These are phyloP conservation scores for Penicillium sp. DNA, from an alignment of 2,329 filamentous ascomycete species.

Conservation along the genomic window DNA sequence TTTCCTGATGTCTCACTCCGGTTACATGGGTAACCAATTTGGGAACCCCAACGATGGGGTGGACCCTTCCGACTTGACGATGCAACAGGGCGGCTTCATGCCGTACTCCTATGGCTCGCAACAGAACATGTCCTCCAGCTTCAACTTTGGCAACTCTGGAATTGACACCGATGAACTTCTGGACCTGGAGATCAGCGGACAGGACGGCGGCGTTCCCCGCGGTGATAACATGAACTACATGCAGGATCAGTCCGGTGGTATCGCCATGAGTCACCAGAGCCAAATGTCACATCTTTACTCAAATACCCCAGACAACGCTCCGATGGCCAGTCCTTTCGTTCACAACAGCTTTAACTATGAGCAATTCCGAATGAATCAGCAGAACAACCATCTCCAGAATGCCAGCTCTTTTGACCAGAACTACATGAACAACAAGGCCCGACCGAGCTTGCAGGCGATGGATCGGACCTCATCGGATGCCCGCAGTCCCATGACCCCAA, in stretches of 20 bases:
- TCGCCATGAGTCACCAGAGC: conserved; percentile 63
- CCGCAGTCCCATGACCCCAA: conserved; percentile 79
- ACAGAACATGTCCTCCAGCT: conserved; percentile 67
- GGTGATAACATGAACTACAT: conserved; percentile 38
- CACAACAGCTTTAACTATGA: conserved; percentile 70
- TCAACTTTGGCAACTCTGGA: conserved; percentile 72
- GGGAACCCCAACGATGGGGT: conserved; percentile 60
- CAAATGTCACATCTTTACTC: conserved; percentile 76
- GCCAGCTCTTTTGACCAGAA: conserved; percentile 52
- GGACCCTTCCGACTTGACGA: conserved; percentile 80
- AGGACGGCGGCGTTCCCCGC: conserved; percentile 37
- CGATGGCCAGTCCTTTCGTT: conserved; percentile 86
- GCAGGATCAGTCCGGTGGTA: conserved; percentile 54
- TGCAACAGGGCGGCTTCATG: conserved; percentile 56
- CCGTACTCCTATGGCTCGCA: conserved; percentile 60
- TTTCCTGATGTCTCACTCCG: conserved; percentile 51
- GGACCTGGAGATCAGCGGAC: conserved; percentile 54
- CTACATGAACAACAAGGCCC: conserved; percentile 59
- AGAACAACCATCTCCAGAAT: conserved; percentile 37
- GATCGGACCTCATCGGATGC: conserved; percentile 72
- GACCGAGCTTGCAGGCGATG: conserved; percentile 62
- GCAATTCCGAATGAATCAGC: conserved; percentile 67
- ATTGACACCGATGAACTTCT: conserved; percentile 88
- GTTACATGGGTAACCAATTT: conserved; percentile 55
- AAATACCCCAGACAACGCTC: conserved; percentile 85